A percentile compares a stretch with the other conserved stretches of the same genome.
Evolutionary conservation across 2,329 filamentous ascomycete genomes (phyloP).

Genomic region (Scopulariopsis brevicaulis): DNA sequence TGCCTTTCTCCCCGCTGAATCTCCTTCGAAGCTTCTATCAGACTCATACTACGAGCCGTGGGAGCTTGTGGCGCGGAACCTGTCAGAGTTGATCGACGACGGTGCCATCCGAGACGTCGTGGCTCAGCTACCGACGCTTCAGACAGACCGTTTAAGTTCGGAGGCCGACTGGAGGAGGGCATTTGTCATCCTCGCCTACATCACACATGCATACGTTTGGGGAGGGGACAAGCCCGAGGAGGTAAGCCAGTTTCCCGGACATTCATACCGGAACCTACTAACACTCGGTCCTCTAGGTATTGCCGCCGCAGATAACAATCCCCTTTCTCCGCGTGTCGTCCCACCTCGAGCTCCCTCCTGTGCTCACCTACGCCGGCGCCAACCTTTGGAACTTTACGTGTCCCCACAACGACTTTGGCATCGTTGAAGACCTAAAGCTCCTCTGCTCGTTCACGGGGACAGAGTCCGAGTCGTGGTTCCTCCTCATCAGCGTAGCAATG

Average conservation of each 20-base stretch:
- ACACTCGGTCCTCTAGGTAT: conserved; percentile 25
- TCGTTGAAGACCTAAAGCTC: conserved; percentile 57
- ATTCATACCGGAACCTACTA: not conserved
- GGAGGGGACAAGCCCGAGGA: conserved; percentile 65
- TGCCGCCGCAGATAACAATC: conserved; percentile 67
- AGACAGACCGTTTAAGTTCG: conserved; percentile 47
- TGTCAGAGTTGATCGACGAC: conserved; percentile 56
- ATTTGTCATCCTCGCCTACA: conserved; percentile 67
- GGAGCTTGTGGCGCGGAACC: conserved; percentile 58
- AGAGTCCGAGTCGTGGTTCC: conserved; percentile 90
- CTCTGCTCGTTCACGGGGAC: conserved; percentile 82
- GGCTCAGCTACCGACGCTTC: conserved; percentile 56
- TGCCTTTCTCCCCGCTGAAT: conserved; percentile 65
- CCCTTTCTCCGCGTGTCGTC: conserved; percentile 64
- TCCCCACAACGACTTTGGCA: conserved; percentile 37
- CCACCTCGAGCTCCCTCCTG: conserved; percentile 70
- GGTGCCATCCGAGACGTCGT: conserved; percentile 53
- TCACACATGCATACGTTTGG: conserved; percentile 85
- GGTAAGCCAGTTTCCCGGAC: conserved; percentile 27
- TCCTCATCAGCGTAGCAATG: conserved; percentile 79
- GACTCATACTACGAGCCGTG: conserved; percentile 68
- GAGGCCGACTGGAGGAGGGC: conserved; percentile 72
- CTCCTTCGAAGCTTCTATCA: conserved; percentile 54
- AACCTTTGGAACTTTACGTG: conserved; percentile 86
- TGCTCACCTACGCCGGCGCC: conserved; percentile 80